Percentiles rank a stretch among this genome's conserved stretches.
phyloP scores from a whole-genome alignment of 768 basidiomycete genomes.

The Calocybe indica region DNA sequence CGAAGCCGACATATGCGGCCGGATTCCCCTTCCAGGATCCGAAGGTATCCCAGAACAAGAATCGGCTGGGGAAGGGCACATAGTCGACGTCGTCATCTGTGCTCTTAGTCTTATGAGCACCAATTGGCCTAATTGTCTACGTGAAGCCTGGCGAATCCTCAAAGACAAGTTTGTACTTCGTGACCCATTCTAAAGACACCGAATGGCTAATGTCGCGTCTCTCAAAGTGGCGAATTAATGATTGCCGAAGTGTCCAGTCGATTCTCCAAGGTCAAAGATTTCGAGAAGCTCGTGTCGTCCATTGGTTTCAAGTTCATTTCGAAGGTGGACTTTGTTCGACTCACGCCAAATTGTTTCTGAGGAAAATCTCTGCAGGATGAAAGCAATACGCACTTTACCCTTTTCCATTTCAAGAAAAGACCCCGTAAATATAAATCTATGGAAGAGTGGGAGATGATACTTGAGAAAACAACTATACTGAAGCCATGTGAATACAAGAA shows the following conservation, averaged over 20 bases:
- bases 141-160: slow-evolving; percentile 86
- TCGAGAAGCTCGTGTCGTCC: slow-evolving; percentile 52
- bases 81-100: slow-evolving; percentile 90
- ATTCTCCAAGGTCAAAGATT: slow-evolving; percentile 63
- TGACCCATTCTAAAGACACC: not conserved
- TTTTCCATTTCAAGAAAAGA: slow-evolving; percentile 75
- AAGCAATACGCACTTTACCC: slow-evolving; percentile 76
- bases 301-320: slow-evolving; percentile 70
- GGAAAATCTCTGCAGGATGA: slow-evolving; percentile 49
- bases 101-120: slow-evolving; percentile 95
- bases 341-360: not conserved
- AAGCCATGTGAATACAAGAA: slow-evolving; percentile 94
- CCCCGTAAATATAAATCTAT: slow-evolving; percentile 38
- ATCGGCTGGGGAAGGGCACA: slow-evolving; percentile 53
- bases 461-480: slow-evolving; percentile 50
- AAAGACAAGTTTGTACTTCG: slow-evolving; percentile 46
- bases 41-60: slow-evolving; percentile 35
- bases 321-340: slow-evolving; percentile 43
- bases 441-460: slow-evolving; percentile 54
- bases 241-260: slow-evolving; percentile 90
- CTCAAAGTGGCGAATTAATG: slow-evolving; percentile 67
- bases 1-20: slow-evolving; percentile 83
- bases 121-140: slow-evolving; percentile 90
- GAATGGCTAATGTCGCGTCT: not conserved
- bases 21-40: slow-evolving; percentile 82